Base-by-base conservation (phyloP, 805 yeast genomes). In the Wickerhamomyces bovis region DNA sequence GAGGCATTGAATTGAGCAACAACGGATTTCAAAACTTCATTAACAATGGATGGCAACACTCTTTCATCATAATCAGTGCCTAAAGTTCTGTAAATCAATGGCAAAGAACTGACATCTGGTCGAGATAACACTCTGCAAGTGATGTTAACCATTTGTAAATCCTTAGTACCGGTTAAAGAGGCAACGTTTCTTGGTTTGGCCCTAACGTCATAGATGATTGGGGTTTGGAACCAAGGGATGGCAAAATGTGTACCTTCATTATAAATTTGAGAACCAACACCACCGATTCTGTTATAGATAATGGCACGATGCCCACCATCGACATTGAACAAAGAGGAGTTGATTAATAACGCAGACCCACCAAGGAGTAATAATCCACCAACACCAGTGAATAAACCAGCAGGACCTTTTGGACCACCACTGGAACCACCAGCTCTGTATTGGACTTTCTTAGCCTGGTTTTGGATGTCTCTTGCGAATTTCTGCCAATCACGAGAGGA, bases 221-320 rank as follows among this genome's bases (percentile, higher is more conserved):
- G 97, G 43, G 88, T 85, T 68, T 94, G 97, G 45, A 94, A 69
- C 90, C 97, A 90, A 38, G 99, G 99, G 53, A 92, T 72, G 43
- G 89, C 83, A 56, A 94, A 73, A 69, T 94, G 99, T 2, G 99
- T 94, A 56, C 99, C 99, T 72, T 94, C 99, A 42, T 79, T 79
- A 64, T 83, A 89, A 53, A 94, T 88, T 50, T 74, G 77, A 16
- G 90, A 81, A 62, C 81, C 85, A 42, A 94, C 83, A 63, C 99
- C 99, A 43, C 80, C 76, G 23, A 89, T 43, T 63, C 99, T 81
- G 22, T 95, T 89, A 66, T 94, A 94, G 35, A 94, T 78, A 61
- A 94, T 90, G 16, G 97, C 99, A 63, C 99, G 77, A 67, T 92
- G 98, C 68, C 99, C 99, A 80, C 99, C 99, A 68, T 94, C 98